Base-by-base conservation (phyloP, 2,329 filamentous ascomycete genomes). In the Atkinsonella hypoxylon region DNA sequence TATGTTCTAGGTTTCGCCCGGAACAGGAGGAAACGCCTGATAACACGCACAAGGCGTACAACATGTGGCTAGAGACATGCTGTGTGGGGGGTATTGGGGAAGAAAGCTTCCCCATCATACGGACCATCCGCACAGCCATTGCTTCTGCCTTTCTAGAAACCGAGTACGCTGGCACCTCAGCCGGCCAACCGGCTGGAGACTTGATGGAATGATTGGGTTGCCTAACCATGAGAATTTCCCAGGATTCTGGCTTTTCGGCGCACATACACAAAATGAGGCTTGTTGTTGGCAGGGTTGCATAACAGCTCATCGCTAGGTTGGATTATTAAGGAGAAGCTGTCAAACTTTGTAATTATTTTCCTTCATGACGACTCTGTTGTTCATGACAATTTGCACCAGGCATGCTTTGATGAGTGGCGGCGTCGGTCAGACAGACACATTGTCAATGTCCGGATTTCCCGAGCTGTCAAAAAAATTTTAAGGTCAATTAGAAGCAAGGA, bases 61-160 rank as follows among this genome's bases (percentile, higher is more conserved):
- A 17, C 40, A 49, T 38, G 47, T 34, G 31, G 15, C n/a, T 10
- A 22, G 20, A 42, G 22, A 41, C 46, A 36, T 42, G 38, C 13
- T 36, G 39, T 48, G 47, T 26, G 26, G 34, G 22, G 38, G 42
- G 26, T 32, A 42, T 41, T 11, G 17, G 26, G 22, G 22, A 32
- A 10, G 20, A 42, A 42, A 13, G 30, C 20, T 15, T 38, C 15
- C 22, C 20, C 38, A 42, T 20, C 17, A 42, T 48, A 42, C 31
- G 26, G 38, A 41, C 17, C n/a, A n/a, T n/a, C n/a, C n/a, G 34
- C 30, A 43, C 9, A 36, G 30, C 39, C 26, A 43, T 42, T 26
- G 38, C 47, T 43, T 34, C 31, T 43, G 30, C 30, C 47, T 22
- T 48, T 48, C 47, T 48, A 48, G 47, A 48, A 48, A 31, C 30